Evolutionary conservation across 768 basidiomycete species (phyloP).

Genomic region (Rubroboletus pulcherrimus): DNA sequence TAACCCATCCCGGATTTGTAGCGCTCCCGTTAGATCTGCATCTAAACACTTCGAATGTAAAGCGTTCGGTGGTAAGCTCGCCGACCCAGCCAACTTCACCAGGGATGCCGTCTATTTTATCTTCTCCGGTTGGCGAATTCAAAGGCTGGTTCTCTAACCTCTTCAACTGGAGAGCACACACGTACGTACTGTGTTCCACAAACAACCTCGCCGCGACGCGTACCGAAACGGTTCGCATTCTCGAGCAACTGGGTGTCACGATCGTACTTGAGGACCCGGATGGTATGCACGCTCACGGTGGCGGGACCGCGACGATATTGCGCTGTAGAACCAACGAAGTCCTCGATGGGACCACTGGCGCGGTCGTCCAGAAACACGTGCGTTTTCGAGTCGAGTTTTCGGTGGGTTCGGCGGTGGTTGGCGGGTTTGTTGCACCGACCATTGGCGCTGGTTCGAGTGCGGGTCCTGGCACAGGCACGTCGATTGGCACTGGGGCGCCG

Average conservation of each 20-base stretch:
- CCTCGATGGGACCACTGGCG: conserved; percentile 36
- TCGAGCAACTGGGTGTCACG: conserved; percentile 60
- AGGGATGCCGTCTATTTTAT: conserved; percentile 40
- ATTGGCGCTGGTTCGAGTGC: conserved; percentile 16
- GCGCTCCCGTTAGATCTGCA: conserved; percentile 57
- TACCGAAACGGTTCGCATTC: conserved; percentile 56
- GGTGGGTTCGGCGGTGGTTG: conserved; percentile 21
- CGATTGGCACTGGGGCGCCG: neutral
- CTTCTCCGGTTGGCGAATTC: conserved; percentile 79
- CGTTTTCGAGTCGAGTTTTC: conserved; percentile 83
- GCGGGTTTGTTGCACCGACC: conserved; percentile 21
- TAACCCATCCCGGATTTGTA: conserved; percentile 24
- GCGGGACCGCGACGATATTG: conserved; percentile 37
- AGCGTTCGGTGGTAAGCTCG: conserved; percentile 48
- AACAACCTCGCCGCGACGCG: conserved; percentile 60
- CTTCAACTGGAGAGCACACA: conserved; percentile 83
- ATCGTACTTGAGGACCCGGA: conserved; percentile 54
- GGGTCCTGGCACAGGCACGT: conserved; percentile 12
- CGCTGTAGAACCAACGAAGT: conserved; percentile 53
- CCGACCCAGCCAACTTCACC: conserved; percentile 42
- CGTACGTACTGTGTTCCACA: conserved; percentile 52
- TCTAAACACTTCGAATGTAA: conserved; percentile 37
- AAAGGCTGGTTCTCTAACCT: conserved; percentile 95
- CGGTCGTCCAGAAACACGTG: conserved; percentile 62
- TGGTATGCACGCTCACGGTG: conserved; percentile 25